These are phyloP conservation scores for Fusarium sp. DNA, from an alignment of 2,329 filamentous ascomycete genomes.

Conservation along the genomic window DNA sequence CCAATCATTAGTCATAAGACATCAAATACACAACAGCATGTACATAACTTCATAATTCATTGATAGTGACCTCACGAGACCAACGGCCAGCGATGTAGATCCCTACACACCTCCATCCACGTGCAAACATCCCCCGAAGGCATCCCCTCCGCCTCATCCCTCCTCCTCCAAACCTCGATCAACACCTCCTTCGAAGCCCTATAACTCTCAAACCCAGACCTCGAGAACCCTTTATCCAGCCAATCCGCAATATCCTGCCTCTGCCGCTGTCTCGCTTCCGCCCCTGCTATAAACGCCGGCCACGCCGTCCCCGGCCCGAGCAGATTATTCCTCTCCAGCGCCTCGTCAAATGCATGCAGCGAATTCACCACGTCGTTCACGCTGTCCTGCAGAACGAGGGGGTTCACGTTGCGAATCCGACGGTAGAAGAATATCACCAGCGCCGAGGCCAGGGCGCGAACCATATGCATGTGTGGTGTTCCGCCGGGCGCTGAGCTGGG, in stretches of 20 bases:
- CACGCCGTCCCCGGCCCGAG: constrained; percentile 39
- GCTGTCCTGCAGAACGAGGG: constrained; percentile 35
- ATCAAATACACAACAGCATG: not conserved
- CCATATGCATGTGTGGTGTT: constrained; percentile 42
- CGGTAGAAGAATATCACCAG: constrained; percentile 43
- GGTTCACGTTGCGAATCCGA: constrained; percentile 41
- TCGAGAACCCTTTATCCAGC: constrained; percentile 39
- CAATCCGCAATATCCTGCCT: constrained; percentile 34
- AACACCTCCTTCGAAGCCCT: constrained; percentile 33
- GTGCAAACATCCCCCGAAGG: constrained; percentile 30
- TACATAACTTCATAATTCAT: not conserved
- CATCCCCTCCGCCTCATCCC: constrained; percentile 32
- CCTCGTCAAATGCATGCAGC: constrained; percentile 34
- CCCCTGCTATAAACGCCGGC: constrained; percentile 40
- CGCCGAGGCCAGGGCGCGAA: constrained; percentile 35
- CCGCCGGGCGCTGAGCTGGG: constrained; percentile 19
- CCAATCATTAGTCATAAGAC: too few relatives aligned
- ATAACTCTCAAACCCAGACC: constrained; percentile 42
- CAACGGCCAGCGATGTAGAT: constrained; percentile 37
- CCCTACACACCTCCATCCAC: constrained; percentile 45
- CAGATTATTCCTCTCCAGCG: constrained; percentile 33
- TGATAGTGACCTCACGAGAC: constrained; percentile 3
- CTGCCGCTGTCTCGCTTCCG: constrained; percentile 36
- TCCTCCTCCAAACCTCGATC: constrained; percentile 38
- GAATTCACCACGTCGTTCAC: constrained; percentile 38